These are phyloP conservation scores for Saccharomycopsis fermentans DNA, from an alignment of 805 yeast species.

Conservation along the genomic window DNA sequence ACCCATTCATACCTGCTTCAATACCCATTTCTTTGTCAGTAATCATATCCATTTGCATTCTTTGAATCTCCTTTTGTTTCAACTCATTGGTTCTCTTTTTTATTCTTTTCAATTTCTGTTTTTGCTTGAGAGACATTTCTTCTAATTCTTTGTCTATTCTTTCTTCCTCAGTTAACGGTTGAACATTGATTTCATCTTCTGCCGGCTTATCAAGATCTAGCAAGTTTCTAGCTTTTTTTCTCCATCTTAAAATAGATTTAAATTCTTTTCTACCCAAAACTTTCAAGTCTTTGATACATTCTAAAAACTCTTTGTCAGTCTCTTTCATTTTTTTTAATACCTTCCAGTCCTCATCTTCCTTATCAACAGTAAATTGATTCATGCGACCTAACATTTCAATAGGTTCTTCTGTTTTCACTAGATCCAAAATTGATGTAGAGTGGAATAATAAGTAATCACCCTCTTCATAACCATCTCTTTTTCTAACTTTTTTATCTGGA, in stretches of 20 bases:
- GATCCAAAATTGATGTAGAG: constrained; percentile 65
- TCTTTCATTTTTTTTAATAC: constrained; percentile 60
- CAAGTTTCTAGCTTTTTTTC: constrained; percentile 72
- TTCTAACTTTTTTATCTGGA: constrained; percentile 84
- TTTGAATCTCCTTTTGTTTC: constrained; percentile 76
- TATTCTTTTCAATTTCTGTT: constrained; percentile 63
- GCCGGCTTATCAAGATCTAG: constrained; percentile 55
- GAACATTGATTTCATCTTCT: constrained; percentile 32
- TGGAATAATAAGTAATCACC: constrained; percentile 72
- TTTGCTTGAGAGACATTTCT: constrained; percentile 60
- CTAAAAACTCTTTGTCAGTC: constrained; percentile 69
- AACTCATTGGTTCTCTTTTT: constrained; percentile 71
- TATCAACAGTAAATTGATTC: constrained; percentile 51
- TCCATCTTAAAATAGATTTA: constrained; percentile 74
- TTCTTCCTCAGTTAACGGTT: constrained; percentile 76
- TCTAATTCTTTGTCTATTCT: constrained; percentile 78
- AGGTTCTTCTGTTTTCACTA: constrained; percentile 74
- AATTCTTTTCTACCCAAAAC: constrained; percentile 94
- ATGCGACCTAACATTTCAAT: constrained; percentile 70
- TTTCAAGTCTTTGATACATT: constrained; percentile 82
- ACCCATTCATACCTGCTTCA: constrained; percentile 77
- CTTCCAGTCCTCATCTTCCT: constrained; percentile 52
- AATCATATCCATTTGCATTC: constrained; percentile 95
- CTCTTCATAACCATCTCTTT: constrained; percentile 95
- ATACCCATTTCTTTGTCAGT: constrained; percentile 89